Base-by-base conservation (phyloP, 2,329 filamentous ascomycete genomes). In the Drechslerella stenobrocha region DNA sequence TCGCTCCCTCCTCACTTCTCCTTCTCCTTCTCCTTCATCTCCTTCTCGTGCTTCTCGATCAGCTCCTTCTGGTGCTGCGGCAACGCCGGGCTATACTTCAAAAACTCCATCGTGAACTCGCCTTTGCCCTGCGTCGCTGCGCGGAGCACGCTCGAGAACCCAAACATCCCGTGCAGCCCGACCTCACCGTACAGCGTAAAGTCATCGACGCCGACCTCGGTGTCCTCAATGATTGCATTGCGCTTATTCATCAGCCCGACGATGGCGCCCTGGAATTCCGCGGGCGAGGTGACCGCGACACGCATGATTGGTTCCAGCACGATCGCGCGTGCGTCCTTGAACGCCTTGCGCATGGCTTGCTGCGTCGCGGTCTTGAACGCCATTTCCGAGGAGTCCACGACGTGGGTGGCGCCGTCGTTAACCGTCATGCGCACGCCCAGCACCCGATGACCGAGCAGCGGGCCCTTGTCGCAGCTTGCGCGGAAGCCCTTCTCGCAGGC, bases 61-160 rank as follows among this genome's bases (percentile, higher is more conserved):
- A 89, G 77, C 75, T 88, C 86, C 77, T 83, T 87, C 87, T 98
- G 93, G 77, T 97, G 77, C 76, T 97, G 91, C 73, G 85, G 84
- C 48, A 91, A 88, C 64, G 93, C 90, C 52, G 90, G 82, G 52
- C 88, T 85, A 75, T 98, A 98, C 79, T 97, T 93, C 77, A 88
- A 93, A 75, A 98, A 98, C 79, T 98, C 93, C 93, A 98, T 97
- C 74, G 84, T 88, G 76, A 96, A 98, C 80, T 98, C 93, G 74
- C 93, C 93, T 82, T 98, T 98, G 70, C 93, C 93, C 80, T 98
- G 93, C 1, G 91, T 97, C 20, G 91, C 89, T 11, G 93, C 93
- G 73, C 93, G 84, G 72, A 98, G 79, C 78, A 96, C 89, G 40
- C 87, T 89, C 74, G 87, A 91, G 80, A 98, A 97, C 70, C 93